Conservation (phyloP, 805 yeast genomes). For the Gaillardinia entomophila region DNA sequence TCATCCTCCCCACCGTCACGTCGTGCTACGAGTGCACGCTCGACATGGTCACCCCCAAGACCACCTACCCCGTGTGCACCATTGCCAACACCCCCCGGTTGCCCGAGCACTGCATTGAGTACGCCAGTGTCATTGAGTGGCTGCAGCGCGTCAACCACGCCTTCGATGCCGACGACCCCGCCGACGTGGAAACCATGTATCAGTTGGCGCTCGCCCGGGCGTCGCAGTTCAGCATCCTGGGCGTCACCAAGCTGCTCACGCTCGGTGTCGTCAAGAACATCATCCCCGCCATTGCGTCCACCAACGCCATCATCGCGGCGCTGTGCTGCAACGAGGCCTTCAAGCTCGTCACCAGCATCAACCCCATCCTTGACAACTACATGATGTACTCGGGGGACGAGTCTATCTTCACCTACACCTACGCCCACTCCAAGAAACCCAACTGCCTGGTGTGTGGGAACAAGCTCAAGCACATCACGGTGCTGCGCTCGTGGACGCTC, state of each 20-base stretch:
- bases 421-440: constrained; percentile 51
- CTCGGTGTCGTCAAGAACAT: constrained; percentile 88
- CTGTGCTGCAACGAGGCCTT: constrained; percentile 82
- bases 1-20: constrained; percentile 76
- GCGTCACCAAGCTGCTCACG: constrained; percentile 66
- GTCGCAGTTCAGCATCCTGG: constrained; percentile 56
- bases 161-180: constrained; percentile 65
- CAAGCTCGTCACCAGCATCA: constrained; percentile 66
- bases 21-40: constrained; percentile 93
- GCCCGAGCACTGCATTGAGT: constrained; percentile 92
- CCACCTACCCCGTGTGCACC: constrained; percentile 85
- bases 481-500: constrained; percentile 22
- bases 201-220: constrained; percentile 57
- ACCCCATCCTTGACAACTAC: constrained; percentile 65
- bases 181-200: constrained; percentile 61
- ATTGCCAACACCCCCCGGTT: constrained; percentile 91
- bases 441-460: constrained; percentile 78
- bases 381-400: constrained; percentile 85
- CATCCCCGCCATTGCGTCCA: constrained; percentile 90
- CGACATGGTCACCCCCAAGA: constrained; percentile 59
- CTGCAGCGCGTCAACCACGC: constrained; percentile 39
- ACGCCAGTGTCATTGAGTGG: constrained; percentile 80
- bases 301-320: constrained; percentile 89
- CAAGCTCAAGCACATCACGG: constrained; percentile 16
- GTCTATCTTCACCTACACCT: constrained; percentile 71